These are phyloP conservation scores for Inga leiocalycina DNA, from an alignment of 306 rosid species.

Conservation along the genomic window DNA sequence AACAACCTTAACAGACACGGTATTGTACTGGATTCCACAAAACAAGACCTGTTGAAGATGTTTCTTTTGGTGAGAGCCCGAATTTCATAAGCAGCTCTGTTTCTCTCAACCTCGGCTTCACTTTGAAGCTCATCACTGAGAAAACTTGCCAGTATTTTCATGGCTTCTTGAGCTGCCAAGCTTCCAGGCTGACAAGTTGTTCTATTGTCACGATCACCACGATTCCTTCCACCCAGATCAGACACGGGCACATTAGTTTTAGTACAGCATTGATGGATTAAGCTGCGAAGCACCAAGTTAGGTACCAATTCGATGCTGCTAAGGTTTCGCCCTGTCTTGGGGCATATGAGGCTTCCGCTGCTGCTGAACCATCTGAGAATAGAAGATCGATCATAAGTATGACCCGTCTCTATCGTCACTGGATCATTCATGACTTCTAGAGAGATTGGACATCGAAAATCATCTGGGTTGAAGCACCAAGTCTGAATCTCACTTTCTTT, in stretches of 20 bases:
- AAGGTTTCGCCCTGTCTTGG: slow-evolving; percentile 75
- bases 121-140: slow-evolving; percentile 38
- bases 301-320: slow-evolving; percentile 60
- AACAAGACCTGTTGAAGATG: slow-evolving; percentile 70
- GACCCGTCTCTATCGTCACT: slow-evolving; percentile 79
- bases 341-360: slow-evolving; percentile 66
- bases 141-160: slow-evolving; percentile 47
- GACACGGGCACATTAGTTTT: slow-evolving; percentile 48
- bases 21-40: slow-evolving; percentile 66
- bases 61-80: slow-evolving; percentile 73
- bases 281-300: slow-evolving; percentile 53
- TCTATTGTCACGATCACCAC: slow-evolving; percentile 36
- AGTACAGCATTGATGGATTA: slow-evolving; percentile 58
- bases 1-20: slow-evolving; percentile 55
- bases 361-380: slow-evolving; percentile 72
- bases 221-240: slow-evolving; percentile 43
- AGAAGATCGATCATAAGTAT: slow-evolving; percentile 84
- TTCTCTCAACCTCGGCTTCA: slow-evolving; percentile 45
- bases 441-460: slow-evolving; percentile 86
- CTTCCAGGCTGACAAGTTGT: slow-evolving; percentile 38
- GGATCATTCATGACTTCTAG: slow-evolving; percentile 85
- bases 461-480: slow-evolving; percentile 53
- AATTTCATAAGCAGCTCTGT: slow-evolving; percentile 61
- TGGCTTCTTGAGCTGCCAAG: slow-evolving; percentile 58
- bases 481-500: slow-evolving; percentile 22